Conservation (phyloP, 2,329 filamentous ascomycete genomes). For the Trichoderma sp. region DNA sequence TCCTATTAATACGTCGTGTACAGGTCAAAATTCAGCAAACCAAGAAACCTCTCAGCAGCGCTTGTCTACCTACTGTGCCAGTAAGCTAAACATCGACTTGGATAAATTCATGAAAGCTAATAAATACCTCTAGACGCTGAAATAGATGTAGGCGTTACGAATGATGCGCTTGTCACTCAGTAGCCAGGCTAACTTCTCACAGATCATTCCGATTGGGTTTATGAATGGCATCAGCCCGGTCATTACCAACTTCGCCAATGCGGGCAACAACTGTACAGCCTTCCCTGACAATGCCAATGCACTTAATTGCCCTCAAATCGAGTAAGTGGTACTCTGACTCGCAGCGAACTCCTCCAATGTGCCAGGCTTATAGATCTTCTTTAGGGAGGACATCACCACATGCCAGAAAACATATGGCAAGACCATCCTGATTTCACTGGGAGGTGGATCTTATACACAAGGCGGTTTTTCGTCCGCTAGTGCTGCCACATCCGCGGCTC, state of each 20-base stretch:
- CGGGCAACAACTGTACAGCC: constrained; percentile 56
- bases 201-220: constrained; percentile 62
- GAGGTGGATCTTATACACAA: not conserved
- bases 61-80: not conserved
- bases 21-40: not conserved
- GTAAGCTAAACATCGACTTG: not conserved
- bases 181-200: not conserved
- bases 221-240: constrained; percentile 54
- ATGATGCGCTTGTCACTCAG: not conserved
- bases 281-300: constrained; percentile 54
- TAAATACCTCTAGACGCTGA: not conserved
- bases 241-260: constrained; percentile 62
- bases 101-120: not conserved
- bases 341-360: not conserved
- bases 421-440: not conserved
- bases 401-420: not conserved
- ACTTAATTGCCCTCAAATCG: constrained; percentile 48
- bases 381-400: not conserved
- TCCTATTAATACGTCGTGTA: not conserved
- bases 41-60: not conserved
- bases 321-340: not conserved
- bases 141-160: not conserved
- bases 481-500: constrained; percentile 54
- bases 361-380: not conserved
- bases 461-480: constrained; percentile 31